Conservation (phyloP, 73 alveolate species). For the Urostyla sp. region DNA sequence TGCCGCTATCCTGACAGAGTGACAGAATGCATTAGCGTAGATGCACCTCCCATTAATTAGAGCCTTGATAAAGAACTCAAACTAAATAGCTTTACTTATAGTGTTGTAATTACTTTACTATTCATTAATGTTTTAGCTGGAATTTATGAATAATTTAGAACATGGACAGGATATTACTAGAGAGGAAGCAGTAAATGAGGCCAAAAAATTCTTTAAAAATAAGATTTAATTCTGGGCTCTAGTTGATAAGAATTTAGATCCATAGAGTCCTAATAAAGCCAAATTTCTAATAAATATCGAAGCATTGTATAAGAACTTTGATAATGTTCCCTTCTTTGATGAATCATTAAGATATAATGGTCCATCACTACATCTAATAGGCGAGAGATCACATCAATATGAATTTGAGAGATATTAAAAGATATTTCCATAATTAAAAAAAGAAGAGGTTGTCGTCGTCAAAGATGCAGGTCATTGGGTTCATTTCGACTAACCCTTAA, state of each 20-base stretch:
- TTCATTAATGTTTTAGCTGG: not conserved
- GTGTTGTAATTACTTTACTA: not conserved
- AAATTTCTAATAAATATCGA: constrained; percentile 55
- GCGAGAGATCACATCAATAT: constrained; percentile 31
- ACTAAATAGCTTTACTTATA: not conserved
- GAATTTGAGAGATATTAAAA: not conserved
- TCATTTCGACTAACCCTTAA: constrained; percentile 62
- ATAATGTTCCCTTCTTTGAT: constrained; percentile 39
- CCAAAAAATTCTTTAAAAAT: not conserved
- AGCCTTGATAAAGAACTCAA: not conserved
- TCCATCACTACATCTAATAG: constrained; percentile 13
- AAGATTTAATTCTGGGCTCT: constrained; percentile 8
- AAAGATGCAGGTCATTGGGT: constrained; percentile 74
- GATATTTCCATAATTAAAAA: constrained; percentile 23
- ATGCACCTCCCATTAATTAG: constrained; percentile 69
- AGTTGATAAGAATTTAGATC: constrained; percentile 29
- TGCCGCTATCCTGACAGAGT: constrained; percentile 73
- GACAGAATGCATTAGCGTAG: constrained; percentile 60
- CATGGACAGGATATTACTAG: not conserved
- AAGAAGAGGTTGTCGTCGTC: constrained; percentile 43
- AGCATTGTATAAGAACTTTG: constrained; percentile 13
- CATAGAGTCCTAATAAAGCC: constrained; percentile 30
- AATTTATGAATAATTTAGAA: constrained; percentile 26
- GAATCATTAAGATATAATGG: constrained; percentile 38
- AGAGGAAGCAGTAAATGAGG: constrained; percentile 27